These are phyloP conservation scores for Quercus engelmannii DNA, from an alignment of 306 rosid species.

Conservation along the genomic window DNA sequence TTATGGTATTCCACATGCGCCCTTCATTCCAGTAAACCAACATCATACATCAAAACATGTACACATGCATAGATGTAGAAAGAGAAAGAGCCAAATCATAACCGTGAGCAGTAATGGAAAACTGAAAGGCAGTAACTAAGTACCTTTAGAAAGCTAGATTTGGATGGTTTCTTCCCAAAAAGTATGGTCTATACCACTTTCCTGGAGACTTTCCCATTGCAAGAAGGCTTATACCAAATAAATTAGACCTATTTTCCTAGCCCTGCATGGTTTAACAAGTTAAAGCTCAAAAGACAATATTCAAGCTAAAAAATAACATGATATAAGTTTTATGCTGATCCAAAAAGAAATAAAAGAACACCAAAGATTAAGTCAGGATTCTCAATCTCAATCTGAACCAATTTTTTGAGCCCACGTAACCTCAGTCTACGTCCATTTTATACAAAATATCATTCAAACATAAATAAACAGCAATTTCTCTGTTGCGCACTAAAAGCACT, in stretches of 20 bases:
- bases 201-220: constrained; percentile 85
- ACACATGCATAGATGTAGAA: constrained; percentile 19
- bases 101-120: background rate
- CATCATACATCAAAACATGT: background rate
- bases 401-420: background rate
- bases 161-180: constrained; percentile 74
- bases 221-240: background rate
- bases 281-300: background rate
- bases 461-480: background rate
- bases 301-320: background rate
- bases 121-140: background rate
- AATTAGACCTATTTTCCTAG: background rate
- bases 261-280: background rate
- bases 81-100: constrained; percentile 6
- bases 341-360: background rate
- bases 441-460: background rate
- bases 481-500: background rate
- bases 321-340: background rate
- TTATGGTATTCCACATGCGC: background rate
- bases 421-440: background rate
- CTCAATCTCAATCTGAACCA: background rate
- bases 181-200: constrained; percentile 81
- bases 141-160: constrained; percentile 41
- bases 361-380: background rate
- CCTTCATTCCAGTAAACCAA: background rate